Evolutionary conservation across 1,284 basidiomycete species (phyloP).

Genomic region (Leccinum griseonigrum): DNA sequence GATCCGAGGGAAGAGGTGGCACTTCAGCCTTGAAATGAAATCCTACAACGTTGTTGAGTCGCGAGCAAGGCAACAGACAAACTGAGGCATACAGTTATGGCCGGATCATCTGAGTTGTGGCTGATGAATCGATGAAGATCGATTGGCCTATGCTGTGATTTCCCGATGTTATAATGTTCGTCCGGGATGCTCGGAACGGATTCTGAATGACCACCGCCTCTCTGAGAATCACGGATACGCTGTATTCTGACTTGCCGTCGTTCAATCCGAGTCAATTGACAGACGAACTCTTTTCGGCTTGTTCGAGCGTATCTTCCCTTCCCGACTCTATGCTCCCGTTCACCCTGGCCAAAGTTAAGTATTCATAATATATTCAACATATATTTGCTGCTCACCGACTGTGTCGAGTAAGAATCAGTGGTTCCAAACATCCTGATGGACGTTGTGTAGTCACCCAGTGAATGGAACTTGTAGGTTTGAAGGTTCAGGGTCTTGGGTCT

Average conservation of each 20-base stretch:
- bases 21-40: neutral
- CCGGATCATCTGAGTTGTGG: neutral
- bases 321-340: neutral
- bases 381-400: neutral
- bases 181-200: neutral
- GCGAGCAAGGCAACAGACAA: no score
- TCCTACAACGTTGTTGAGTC: no score
- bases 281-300: neutral
- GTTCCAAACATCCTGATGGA: neutral
- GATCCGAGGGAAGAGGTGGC: neutral
- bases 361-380: no score
- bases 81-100: neutral
- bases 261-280: neutral
- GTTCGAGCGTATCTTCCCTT: neutral
- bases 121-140: neutral
- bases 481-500: neutral
- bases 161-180: neutral
- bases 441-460: neutral
- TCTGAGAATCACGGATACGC: neutral
- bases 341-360: neutral
- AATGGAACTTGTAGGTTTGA: neutral
- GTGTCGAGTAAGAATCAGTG: neutral
- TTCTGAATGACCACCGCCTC: neutral
- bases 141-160: neutral
- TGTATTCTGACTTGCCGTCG: neutral